Conservation (phyloP, 148 eudicot species). For the Bassia scoparia region DNA sequence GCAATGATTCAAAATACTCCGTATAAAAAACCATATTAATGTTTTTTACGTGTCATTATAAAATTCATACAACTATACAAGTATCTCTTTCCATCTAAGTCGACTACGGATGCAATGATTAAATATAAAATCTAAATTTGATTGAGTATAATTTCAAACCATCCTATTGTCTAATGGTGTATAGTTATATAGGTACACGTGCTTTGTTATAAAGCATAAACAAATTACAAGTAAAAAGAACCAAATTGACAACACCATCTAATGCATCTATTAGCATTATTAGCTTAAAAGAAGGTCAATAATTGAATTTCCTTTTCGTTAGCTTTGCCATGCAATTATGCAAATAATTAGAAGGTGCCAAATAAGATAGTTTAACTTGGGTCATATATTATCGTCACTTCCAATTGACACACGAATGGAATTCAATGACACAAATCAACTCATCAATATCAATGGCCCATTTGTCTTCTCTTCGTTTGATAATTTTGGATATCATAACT, state of each 20-base stretch:
- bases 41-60: too few relatives aligned
- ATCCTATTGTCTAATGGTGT: background rate
- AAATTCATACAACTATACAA: too few relatives aligned
- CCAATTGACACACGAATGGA: conserved; percentile 24
- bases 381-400: conserved; percentile 2
- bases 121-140: too few relatives aligned
- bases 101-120: too few relatives aligned
- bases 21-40: too few relatives aligned
- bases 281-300: background rate
- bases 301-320: conserved; percentile 13
- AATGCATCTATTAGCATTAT: background rate
- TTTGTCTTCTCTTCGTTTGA: conserved; percentile 5
- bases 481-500: background rate
- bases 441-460: background rate
- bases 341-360: conserved; percentile 22
- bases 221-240: background rate
- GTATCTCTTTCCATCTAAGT: too few relatives aligned
- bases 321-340: background rate
- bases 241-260: background rate
- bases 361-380: conserved; percentile 7
- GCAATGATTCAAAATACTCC: too few relatives aligned
- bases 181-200: conserved; percentile 9
- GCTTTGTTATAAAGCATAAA: background rate
- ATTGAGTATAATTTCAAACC: background rate
- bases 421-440: background rate